Percentiles rank a stretch among this genome's conserved stretches.
Conservation (phyloP, 2,329 filamentous ascomycete genomes). For the Alternaria infectoria region DNA sequence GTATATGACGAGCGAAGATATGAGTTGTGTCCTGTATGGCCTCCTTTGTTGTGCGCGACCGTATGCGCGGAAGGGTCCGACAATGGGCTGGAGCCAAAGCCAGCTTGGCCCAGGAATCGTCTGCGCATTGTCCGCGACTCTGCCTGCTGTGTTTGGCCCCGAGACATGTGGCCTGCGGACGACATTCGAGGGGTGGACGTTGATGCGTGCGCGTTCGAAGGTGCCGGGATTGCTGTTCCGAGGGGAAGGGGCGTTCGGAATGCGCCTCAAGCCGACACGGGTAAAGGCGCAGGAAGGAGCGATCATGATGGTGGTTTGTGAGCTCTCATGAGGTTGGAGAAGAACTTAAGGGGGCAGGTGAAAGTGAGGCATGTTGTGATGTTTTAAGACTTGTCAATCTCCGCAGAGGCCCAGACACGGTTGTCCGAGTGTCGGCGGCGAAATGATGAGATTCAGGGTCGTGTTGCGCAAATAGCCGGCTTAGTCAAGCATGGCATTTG, state of each 20-base stretch:
- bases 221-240: slow-evolving; percentile 11
- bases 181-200: slow-evolving; percentile 16
- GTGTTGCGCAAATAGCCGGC: slow-evolving; percentile 10
- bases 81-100: slow-evolving; percentile 56
- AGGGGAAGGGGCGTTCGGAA: slow-evolving; percentile 8
- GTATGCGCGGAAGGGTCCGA: slow-evolving; percentile 62
- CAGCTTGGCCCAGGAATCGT: slow-evolving; percentile 53
- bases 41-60: slow-evolving; percentile 71
- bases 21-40: slow-evolving; percentile 81
- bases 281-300: slow-evolving; percentile 35
- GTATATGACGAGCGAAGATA: slow-evolving; percentile 78
- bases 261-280: slow-evolving; percentile 34
- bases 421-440: slow-evolving; percentile 30
- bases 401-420: slow-evolving; percentile 16
- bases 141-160: slow-evolving; percentile 26
- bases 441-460: slow-evolving; percentile 23
- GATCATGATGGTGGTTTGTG: slow-evolving; percentile 38
- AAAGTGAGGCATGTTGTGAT: slow-evolving; percentile 17
- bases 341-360: not conserved
- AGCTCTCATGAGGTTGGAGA: slow-evolving; percentile 10
- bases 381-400: slow-evolving; percentile 23
- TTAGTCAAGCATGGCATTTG: slow-evolving; percentile 17
- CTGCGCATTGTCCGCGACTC: slow-evolving; percentile 22
- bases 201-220: slow-evolving; percentile 14
- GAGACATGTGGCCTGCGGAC: slow-evolving; percentile 26